Percentiles rank a stretch among this genome's conserved stretches.
Evolutionary conservation across 257 asterid species (phyloP).

Genomic region (Cruciata laevipes): DNA sequence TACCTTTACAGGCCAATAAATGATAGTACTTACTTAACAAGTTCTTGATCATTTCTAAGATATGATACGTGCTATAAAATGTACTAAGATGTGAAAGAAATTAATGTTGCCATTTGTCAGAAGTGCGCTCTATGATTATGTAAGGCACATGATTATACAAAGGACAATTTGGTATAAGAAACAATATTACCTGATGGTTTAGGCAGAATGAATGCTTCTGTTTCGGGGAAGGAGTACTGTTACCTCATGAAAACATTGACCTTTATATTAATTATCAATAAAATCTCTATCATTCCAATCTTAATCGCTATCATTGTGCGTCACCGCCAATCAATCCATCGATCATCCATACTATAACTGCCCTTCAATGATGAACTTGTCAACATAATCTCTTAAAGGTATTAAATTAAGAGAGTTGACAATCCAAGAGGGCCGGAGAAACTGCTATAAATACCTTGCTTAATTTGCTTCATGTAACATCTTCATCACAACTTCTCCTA

Average conservation of each 20-base stretch:
- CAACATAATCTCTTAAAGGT: neutral
- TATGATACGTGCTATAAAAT: neutral
- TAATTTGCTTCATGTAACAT: slow-evolving; percentile 12
- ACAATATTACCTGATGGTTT: slow-evolving; percentile 6
- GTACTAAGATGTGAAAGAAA: neutral
- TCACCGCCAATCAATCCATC: slow-evolving; percentile 36
- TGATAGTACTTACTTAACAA: too few relatives aligned
- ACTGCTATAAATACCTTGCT: slow-evolving; percentile 35
- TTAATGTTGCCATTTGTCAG: neutral
- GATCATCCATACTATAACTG: slow-evolving; percentile 26
- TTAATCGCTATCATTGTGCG: slow-evolving; percentile 9
- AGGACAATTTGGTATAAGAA: neutral
- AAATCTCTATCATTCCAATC: slow-evolving; percentile 15
- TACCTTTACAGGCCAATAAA: too few relatives aligned
- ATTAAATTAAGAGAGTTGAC: slow-evolving; percentile 25
- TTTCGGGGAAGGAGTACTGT: slow-evolving; percentile 16
- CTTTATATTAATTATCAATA: neutral
- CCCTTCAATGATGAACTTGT: slow-evolving; percentile 14
- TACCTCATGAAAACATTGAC: slow-evolving; percentile 30
- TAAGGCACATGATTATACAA: neutral
- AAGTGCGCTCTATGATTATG: neutral
- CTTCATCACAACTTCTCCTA: slow-evolving; percentile 11
- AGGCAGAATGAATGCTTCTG: slow-evolving; percentile 22
- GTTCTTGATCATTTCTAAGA: neutral
- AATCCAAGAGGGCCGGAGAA: slow-evolving; percentile 28